These are phyloP conservation scores for Trichoderma koningii DNA, from an alignment of 2,329 filamentous ascomycete species.

Conservation along the genomic window DNA sequence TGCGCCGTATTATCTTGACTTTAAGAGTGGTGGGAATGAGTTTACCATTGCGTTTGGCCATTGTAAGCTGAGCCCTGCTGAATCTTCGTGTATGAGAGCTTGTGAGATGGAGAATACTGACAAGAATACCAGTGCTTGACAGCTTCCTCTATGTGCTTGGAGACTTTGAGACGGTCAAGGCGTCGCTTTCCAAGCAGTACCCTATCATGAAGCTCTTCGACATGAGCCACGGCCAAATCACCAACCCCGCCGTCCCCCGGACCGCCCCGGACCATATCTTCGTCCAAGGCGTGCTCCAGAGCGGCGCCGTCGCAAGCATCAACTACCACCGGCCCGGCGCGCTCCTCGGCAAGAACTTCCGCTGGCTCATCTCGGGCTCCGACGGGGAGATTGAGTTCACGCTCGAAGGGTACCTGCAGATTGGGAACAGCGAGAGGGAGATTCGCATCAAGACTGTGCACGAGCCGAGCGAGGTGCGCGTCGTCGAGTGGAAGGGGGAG, in stretches of 20 bases:
- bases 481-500: conserved; percentile 34
- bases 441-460: conserved; percentile 25
- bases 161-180: conserved; percentile 23
- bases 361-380: conserved; percentile 43
- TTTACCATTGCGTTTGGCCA: conserved; percentile 33
- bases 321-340: conserved; percentile 32
- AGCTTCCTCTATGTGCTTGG: conserved; percentile 22
- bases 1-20: conserved; percentile 33
- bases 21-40: conserved; percentile 32
- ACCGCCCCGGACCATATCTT: conserved; percentile 41
- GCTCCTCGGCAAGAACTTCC: conserved; percentile 31
- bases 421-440: conserved; percentile 25
- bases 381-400: conserved; percentile 39
- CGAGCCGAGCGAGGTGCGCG: conserved; percentile 37
- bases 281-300: conserved; percentile 39
- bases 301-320: conserved; percentile 38
- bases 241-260: conserved; percentile 32
- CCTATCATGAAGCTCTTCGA: conserved; percentile 32
- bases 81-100: too few species aligned
- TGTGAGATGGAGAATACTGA: not conserved
- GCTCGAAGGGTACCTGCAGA: conserved; percentile 38
- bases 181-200: conserved; percentile 35
- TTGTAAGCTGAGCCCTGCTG: conserved; percentile 6
- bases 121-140: conserved; percentile 29
- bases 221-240: conserved; percentile 30